Base-by-base conservation (phyloP, 2,329 filamentous ascomycete genomes). In the Phialophora macrospora region DNA sequence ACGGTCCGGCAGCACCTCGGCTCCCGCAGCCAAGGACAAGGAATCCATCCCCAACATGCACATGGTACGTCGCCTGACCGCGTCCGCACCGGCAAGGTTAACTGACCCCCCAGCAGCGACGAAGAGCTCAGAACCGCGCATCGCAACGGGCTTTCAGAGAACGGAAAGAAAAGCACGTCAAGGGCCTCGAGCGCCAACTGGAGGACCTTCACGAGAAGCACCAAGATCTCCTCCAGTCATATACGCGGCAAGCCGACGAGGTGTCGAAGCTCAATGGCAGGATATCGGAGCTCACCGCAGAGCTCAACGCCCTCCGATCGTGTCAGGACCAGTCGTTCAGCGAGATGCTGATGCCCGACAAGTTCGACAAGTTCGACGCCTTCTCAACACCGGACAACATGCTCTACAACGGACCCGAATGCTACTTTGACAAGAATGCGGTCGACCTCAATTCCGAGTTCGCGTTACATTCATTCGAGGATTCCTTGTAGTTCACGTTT, bases 71-170 rank as follows among this genome's bases (percentile, higher is more conserved):
- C 28, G 5, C 4, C 57, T 46, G 6, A 28, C 22, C 24, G 22
- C 28, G 20, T 46, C 57, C 12, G n/a, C 14, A 57, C 17, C 24
- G 12, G 49, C 66, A 61, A 58, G 22, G 59, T 24, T 34, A 9
- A 65, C 64, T 69, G 63, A 69, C 57, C 59, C 24, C 7, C 12
- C 57, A 38, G 55, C 74, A 96, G 92, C 96, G 96, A 81, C 90
- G 93, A 48, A 98, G 98, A 81, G 95, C 95, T 12, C 93, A 97
- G 76, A 97, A 97, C 73, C 87, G 93, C 71, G 93, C 93, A 8
- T 93, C 93, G 4, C 93, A 97, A 79, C 87, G 93, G 64, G 93
- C 93, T 5, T 97, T 97, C 84, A 88, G 93, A 61, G 93, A 97
- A 78, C 90, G 93, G 68, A 97, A 97, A 80, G 93, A 97, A 78